These are phyloP conservation scores for Discostella stelligera DNA, from an alignment of 352 stramenopile genomes.

Conservation along the genomic window DNA sequence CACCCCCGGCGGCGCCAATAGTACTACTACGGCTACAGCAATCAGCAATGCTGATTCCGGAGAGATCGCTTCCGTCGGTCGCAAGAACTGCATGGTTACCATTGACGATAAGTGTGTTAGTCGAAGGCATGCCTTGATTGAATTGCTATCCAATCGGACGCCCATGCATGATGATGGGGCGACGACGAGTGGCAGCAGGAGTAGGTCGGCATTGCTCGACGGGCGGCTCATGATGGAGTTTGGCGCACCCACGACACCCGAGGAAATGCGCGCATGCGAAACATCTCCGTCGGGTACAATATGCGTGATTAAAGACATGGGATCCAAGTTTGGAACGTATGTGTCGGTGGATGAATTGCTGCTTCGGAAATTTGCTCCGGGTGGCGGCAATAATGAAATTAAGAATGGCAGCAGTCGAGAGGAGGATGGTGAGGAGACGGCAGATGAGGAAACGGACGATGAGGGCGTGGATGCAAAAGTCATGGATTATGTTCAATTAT, in stretches of 20 bases:
- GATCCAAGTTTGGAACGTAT: constrained; percentile 51
- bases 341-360: constrained; percentile 23
- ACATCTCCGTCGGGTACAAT: constrained; percentile 27
- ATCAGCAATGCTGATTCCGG: not conserved
- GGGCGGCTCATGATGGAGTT: constrained; percentile 30
- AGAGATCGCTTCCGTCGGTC: constrained; percentile 34
- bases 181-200: not conserved
- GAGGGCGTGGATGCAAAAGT: not conserved
- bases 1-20: not conserved
- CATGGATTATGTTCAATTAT: constrained; percentile 32
- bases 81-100: constrained; percentile 29
- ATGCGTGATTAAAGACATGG: constrained; percentile 39
- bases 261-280: constrained; percentile 31
- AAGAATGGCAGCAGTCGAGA: constrained; percentile 6
- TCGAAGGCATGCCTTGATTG: constrained; percentile 32
- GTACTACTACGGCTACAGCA: not conserved
- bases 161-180: not conserved
- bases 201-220: not conserved
- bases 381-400: not conserved
- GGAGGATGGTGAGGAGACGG: constrained; percentile 30
- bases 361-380: not conserved
- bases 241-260: constrained; percentile 22
- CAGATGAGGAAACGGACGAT: constrained; percentile 26
- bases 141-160: constrained; percentile 28
- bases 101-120: constrained; percentile 53